Base-by-base conservation (phyloP, 192 early-diverging fungal genomes). In the Podila minutissima region DNA sequence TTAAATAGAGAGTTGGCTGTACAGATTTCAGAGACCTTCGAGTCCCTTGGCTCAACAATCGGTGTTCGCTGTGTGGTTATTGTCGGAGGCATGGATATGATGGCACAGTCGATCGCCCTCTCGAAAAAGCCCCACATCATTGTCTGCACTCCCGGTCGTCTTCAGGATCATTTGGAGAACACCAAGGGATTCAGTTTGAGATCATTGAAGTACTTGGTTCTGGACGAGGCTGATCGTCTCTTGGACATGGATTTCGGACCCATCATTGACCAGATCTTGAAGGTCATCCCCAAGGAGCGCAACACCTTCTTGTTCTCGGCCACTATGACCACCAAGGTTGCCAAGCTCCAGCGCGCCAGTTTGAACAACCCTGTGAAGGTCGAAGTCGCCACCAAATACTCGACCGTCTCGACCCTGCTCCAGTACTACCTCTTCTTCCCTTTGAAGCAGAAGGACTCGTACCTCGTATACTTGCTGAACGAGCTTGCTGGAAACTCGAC, bases 341-440 rank as follows among this genome's bases (percentile, higher is more conserved):
- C 96, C 57, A 99, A 99, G 84, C 90, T 99, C 59, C 97, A 96
- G 76, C 83, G 94, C 75, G 93, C 94, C 64, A 96, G 94, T 73
- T 90, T 99, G 49, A 85, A 87, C 31, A 93, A 97, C 65, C 97
- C 97, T 10, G 97, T 97, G 55, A 97, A 96, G 77, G 85, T 99
- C 24, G 95, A 97, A 82, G 96, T 99, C n/a, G 93, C 96, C 28
- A 92, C 93, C 65, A 98, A 98, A 83, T 99, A 97, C 86, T 95
- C 95, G 59, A 99, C 97, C 0, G 97, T 97, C 15, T 86, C 92
- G 11, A 97, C 96, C 7, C 86, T 99, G 60, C 85, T 97, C 29
- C 97, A 99, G 82, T 97, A 98, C 86, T 98, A 97, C 82, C 83
- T 97, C 74, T 97, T 99, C 74, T 96, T 98, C 89, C 97, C 97